Evolutionary conservation across 805 yeast species (phyloP).

Genomic region (Ogataea chonburiensis): DNA sequence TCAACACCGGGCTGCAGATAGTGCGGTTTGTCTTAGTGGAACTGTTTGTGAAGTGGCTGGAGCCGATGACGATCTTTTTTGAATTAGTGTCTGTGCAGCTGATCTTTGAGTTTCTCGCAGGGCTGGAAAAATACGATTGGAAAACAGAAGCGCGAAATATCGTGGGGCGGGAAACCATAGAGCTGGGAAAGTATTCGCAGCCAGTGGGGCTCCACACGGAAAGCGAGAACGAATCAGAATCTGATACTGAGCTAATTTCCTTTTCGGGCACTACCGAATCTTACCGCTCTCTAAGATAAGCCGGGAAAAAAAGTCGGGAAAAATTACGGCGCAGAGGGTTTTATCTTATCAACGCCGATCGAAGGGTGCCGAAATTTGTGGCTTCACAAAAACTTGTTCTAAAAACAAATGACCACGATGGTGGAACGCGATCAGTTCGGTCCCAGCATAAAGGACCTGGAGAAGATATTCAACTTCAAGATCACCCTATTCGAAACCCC

Average conservation of each 20-base stretch:
- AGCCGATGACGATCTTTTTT: slow-evolving; percentile 43
- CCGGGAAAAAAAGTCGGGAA: not conserved
- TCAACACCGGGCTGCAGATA: slow-evolving; percentile 36
- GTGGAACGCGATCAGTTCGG: slow-evolving; percentile 15
- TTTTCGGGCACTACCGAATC: slow-evolving; percentile 2
- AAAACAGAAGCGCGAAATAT: slow-evolving; percentile 54
- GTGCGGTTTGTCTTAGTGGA: slow-evolving; percentile 29
- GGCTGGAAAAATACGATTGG: slow-evolving; percentile 50
- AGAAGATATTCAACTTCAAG: slow-evolving; percentile 25
- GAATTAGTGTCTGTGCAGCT: slow-evolving; percentile 51
- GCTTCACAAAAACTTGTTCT: not conserved
- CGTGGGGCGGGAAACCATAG: slow-evolving; percentile 53
- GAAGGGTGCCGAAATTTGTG: not conserved
- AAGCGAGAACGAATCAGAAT: not conserved
- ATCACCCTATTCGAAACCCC: slow-evolving; percentile 17
- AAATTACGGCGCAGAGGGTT: slow-evolving; percentile 4
- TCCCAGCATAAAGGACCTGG: slow-evolving; percentile 25
- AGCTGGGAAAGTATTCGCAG: not conserved
- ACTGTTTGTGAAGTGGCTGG: slow-evolving; percentile 50
- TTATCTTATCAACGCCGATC: slow-evolving; percentile 1
- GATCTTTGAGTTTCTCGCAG: slow-evolving; percentile 66
- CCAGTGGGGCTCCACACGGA: not conserved
- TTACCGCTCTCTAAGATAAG: not conserved
- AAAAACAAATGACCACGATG: not conserved
- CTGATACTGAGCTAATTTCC: slow-evolving; percentile 6